Evolutionary conservation across 176 grass and related monocot species (phyloP).

Genomic region (Neostapfia colusana): DNA sequence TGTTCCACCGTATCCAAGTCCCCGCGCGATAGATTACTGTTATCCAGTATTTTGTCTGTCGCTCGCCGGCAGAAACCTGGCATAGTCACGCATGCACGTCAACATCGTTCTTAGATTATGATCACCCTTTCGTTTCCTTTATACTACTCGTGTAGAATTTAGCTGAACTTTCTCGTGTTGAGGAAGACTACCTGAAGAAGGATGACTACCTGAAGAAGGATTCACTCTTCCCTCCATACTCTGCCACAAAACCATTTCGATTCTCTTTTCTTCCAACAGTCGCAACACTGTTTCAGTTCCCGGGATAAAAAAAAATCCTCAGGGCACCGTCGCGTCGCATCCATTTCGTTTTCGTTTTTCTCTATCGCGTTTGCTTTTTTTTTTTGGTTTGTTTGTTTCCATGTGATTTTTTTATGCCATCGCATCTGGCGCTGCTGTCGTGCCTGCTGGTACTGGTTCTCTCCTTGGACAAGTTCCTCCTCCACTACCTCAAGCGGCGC

Average conservation of each 20-base stretch:
- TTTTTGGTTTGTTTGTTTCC: too few relatives aligned
- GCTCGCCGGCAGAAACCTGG: background rate
- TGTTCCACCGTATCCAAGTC: too few relatives aligned
- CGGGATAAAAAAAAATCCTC: background rate
- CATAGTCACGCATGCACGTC: background rate
- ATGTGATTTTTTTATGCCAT: conserved; percentile 51
- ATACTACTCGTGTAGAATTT: background rate
- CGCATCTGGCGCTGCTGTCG: conserved; percentile 47
- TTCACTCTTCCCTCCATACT: too few relatives aligned
- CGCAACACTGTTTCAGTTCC: background rate
- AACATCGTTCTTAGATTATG: background rate
- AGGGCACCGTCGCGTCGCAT: background rate
- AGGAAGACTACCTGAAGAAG: background rate
- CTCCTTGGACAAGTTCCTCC: conserved; percentile 47
- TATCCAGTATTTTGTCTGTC: background rate
- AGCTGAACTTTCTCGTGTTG: background rate
- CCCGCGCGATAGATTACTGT: background rate
- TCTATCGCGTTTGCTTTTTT: background rate
- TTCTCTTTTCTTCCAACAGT: background rate
- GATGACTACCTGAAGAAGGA: background rate
- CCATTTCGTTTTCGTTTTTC: conserved; percentile 12
- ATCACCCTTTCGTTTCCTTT: background rate
- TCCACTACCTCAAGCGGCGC: conserved; percentile 52
- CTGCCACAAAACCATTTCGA: background rate
- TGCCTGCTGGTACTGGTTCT: conserved; percentile 49